Evolutionary conservation across 1,284 basidiomycete genomes (phyloP), one percentile per base, ranked within the genome.

Genomic region (Inonotus obliquus): DNA sequence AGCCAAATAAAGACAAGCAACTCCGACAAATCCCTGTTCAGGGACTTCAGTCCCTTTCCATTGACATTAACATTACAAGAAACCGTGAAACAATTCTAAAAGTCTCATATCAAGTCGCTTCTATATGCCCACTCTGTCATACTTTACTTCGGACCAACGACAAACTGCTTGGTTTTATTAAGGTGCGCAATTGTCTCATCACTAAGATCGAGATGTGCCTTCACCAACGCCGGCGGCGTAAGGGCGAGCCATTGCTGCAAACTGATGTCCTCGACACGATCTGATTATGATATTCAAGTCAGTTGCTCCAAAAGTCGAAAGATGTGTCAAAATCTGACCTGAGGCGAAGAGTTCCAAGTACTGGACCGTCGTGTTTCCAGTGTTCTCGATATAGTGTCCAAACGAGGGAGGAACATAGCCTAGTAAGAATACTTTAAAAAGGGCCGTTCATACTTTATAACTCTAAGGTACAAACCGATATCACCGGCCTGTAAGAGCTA

Each of bases 341-440:
- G 82, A 77, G 64, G 80, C 81, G 71, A 88, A 81, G 38, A 89
- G 78, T 69, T 89, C 86, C 7, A 89, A 72, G 68, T 82, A 84
- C 62, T 74, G 76, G 49, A 88, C 69, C 0, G 83, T 80, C 1
- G 78, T 77, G 65, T 83, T 81, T n/a, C 86, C 85, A 1, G 80
- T 84, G 69, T 88, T 88, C 72, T 89, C 85, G 27, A 89, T 75
- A 67, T 89, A 87, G 69, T 89, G 87, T 0, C 82, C 84, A 80
- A 62, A 49, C 3, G 57, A 47, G 1, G 66, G 66, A 7, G 67
- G 67, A 37, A 69, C 64, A 49, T 69, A 68, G 10, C 61, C 61
- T 64, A n/a, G n/a, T n/a, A 35, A 35, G 37, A 14, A 65, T 47
- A 62, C 35, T 45, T 55, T 59, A 19, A 23, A 32, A 19, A 29